These are phyloP conservation scores for Metschnikowia arizonensis DNA, from an alignment of 805 yeast species.

Conservation along the genomic window DNA sequence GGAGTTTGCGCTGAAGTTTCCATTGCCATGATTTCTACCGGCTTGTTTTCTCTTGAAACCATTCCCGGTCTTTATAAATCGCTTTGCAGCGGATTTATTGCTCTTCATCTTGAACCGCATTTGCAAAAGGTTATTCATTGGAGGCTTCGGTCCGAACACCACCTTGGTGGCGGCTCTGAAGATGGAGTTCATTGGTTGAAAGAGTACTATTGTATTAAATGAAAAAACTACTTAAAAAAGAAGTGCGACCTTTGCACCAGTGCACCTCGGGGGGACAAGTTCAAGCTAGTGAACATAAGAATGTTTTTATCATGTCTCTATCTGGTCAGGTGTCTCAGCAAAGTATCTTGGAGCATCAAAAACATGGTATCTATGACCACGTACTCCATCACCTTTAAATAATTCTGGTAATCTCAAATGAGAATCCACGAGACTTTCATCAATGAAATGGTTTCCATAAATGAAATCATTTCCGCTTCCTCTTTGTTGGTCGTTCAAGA, in stretches of 20 bases:
- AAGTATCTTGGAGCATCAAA: constrained; percentile 91
- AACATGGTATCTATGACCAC: constrained; percentile 92
- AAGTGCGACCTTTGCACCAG: background rate
- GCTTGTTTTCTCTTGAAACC: constrained; percentile 58
- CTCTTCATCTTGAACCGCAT: constrained; percentile 59
- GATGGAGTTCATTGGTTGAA: constrained; percentile 15
- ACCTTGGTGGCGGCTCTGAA: constrained; percentile 16
- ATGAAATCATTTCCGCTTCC: constrained; percentile 32
- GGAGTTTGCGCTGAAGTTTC: constrained; percentile 71
- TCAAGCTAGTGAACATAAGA: background rate
- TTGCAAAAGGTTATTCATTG: constrained; percentile 28
- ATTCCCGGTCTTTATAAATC: constrained; percentile 74
- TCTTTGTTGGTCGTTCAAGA: constrained; percentile 39
- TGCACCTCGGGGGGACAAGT: background rate
- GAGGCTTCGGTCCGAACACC: constrained; percentile 20
- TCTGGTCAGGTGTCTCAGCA: constrained; percentile 23
- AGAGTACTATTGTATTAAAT: background rate
- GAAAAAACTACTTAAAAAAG: constrained; percentile 3
- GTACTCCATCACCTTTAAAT: constrained; percentile 86
- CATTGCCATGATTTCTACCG: constrained; percentile 90
- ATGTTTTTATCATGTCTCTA: background rate
- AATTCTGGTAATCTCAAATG: constrained; percentile 70
- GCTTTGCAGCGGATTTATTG: constrained; percentile 80
- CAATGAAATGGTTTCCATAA: constrained; percentile 55
- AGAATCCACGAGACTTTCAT: constrained; percentile 53